Evolutionary conservation across 2,329 filamentous ascomycete species (phyloP).

Genomic region (Aaosphaeria pasadenensis): DNA sequence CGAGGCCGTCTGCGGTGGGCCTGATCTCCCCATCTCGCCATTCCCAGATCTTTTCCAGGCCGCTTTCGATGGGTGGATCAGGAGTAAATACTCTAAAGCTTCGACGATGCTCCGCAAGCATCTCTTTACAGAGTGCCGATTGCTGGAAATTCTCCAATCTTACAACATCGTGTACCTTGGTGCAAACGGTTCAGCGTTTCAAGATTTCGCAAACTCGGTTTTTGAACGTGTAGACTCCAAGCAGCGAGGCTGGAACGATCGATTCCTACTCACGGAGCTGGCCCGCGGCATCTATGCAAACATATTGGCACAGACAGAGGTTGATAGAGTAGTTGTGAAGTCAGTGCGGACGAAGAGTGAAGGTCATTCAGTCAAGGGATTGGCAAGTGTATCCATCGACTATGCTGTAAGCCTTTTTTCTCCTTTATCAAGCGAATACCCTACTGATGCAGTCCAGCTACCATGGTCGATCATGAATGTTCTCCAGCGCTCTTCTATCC

Average conservation of each 20-base stretch:
- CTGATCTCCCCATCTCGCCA: constrained; percentile 53
- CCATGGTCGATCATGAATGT: constrained; percentile 68
- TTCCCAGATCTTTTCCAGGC: constrained; percentile 73
- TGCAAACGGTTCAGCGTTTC: constrained; percentile 66
- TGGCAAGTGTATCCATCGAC: constrained; percentile 63
- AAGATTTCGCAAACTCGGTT: constrained; percentile 63
- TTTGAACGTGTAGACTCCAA: constrained; percentile 71
- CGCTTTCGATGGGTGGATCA: constrained; percentile 73
- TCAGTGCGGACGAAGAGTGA: constrained; percentile 47
- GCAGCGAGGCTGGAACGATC: constrained; percentile 69
- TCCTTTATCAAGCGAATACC: not conserved
- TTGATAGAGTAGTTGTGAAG: constrained; percentile 61
- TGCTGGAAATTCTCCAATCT: constrained; percentile 63
- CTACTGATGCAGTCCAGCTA: constrained; percentile 20
- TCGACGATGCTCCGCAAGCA: constrained; percentile 63
- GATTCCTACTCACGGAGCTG: constrained; percentile 75
- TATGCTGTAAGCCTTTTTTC: constrained; percentile 59
- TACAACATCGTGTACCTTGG: constrained; percentile 75
- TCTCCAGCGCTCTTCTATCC: constrained; percentile 62
- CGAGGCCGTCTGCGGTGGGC: constrained; percentile 52
- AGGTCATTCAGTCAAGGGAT: constrained; percentile 58
- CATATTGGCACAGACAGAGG: constrained; percentile 51
- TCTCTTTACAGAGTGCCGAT: constrained; percentile 66
- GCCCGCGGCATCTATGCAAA: constrained; percentile 67
- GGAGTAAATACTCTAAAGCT: constrained; percentile 68